These are phyloP conservation scores for Rhinocladiella similis DNA, from an alignment of 2,329 filamentous ascomycete genomes.

Conservation along the genomic window DNA sequence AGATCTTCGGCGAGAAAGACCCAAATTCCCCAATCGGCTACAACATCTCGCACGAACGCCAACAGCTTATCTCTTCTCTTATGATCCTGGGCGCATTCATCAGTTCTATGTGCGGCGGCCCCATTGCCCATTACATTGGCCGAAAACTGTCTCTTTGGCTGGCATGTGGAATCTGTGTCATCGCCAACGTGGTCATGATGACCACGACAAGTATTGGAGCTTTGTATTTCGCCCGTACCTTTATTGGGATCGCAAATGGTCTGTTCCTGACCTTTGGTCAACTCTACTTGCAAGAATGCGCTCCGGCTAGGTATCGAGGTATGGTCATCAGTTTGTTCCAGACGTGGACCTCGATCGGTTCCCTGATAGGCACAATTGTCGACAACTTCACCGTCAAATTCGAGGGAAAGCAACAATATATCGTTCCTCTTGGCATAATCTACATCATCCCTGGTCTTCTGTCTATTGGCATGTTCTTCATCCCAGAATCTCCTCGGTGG, in stretches of 20 bases:
- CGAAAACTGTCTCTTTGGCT: conserved; percentile 47
- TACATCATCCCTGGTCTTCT: conserved; percentile 34
- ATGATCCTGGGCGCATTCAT: conserved; percentile 50
- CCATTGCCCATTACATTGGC: conserved; percentile 44
- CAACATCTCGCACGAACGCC: conserved; percentile 40
- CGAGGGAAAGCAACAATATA: conserved; percentile 37
- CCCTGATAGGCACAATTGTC: conserved; percentile 46
- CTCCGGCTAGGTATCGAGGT: conserved; percentile 52
- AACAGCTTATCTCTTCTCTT: conserved; percentile 47
- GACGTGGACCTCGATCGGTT: conserved; percentile 48
- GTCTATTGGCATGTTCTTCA: conserved; percentile 33
- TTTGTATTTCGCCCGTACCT: conserved; percentile 55
- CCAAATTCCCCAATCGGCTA: conserved; percentile 33
- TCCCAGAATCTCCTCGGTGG: conserved; percentile 38
- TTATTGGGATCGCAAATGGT: conserved; percentile 59
- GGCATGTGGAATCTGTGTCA: conserved; percentile 51
- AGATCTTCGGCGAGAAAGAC: conserved; percentile 32
- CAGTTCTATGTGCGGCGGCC: conserved; percentile 38
- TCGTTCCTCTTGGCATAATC: conserved; percentile 38
- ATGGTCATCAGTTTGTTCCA: conserved; percentile 51
- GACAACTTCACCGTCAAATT: conserved; percentile 46
- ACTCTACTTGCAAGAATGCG: conserved; percentile 53
- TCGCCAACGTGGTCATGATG: conserved; percentile 61
- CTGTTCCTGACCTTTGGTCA: conserved; percentile 59
- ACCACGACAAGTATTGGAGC: conserved; percentile 53